These are phyloP conservation scores for Nematodospora anomalae DNA, from an alignment of 1,139 yeast species.

Conservation along the genomic window DNA sequence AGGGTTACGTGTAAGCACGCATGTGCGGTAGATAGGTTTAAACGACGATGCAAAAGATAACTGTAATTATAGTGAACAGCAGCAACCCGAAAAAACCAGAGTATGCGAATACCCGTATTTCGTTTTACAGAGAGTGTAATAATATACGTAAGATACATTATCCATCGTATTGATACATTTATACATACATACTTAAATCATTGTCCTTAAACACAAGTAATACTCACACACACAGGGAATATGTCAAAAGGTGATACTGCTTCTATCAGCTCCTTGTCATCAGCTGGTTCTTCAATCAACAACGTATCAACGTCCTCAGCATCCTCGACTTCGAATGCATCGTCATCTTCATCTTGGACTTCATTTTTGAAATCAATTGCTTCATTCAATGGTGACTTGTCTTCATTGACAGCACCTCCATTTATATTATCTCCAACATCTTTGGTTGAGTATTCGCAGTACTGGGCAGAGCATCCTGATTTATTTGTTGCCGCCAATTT, in stretches of 20 bases:
- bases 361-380: conserved; percentile 89
- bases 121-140: too few relatives aligned
- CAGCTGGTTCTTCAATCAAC: conserved; percentile 4
- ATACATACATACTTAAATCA: neutral
- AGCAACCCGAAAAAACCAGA: too few relatives aligned
- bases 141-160: too few relatives aligned
- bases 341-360: conserved; percentile 65
- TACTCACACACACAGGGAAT: too few relatives aligned
- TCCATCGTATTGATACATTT: too few relatives aligned
- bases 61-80: too few relatives aligned
- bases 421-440: conserved; percentile 91
- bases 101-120: too few relatives aligned
- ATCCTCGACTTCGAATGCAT: conserved; percentile 4
- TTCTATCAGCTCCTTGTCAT: conserved; percentile 2
- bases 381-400: conserved; percentile 89
- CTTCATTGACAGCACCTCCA: conserved; percentile 97
- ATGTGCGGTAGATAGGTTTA: too few relatives aligned
- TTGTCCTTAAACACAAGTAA: too few relatives aligned
- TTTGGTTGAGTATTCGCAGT: conserved; percentile 85
- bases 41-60: too few relatives aligned
- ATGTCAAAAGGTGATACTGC: neutral
- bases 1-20: too few relatives aligned
- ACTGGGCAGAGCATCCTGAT: conserved; percentile 91
- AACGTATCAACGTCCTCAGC: conserved; percentile 3
- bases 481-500: conserved; percentile 70